Percentiles rank a stretch among this genome's conserved stretches.
Conservation (phyloP, 352 stramenopile genomes). For the Peronospora destructor region DNA sequence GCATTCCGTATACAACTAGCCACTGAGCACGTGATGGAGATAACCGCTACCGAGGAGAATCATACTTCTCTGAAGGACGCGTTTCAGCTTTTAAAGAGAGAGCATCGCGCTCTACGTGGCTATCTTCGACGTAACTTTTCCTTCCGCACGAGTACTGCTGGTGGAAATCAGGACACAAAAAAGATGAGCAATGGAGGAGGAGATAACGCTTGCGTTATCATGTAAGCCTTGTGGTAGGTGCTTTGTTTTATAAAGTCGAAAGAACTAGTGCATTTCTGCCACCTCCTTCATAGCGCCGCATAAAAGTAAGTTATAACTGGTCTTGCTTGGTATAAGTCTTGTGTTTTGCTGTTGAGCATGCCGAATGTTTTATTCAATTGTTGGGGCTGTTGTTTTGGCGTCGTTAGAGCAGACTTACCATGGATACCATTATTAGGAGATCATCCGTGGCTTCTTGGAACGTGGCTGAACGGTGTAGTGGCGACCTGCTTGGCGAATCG, state of each 20-base stretch:
- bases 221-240: slow-evolving; percentile 31
- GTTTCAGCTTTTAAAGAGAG: slow-evolving; percentile 58
- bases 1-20: slow-evolving; percentile 74
- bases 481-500: slow-evolving; percentile 32
- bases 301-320: slow-evolving; percentile 32
- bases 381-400: slow-evolving; percentile 36
- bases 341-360: background rate
- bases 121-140: slow-evolving; percentile 82
- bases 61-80: slow-evolving; percentile 34
- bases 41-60: slow-evolving; percentile 29
- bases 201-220: slow-evolving; percentile 56
- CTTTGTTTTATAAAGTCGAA: slow-evolving; percentile 22
- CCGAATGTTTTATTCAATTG: background rate
- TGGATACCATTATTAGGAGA: slow-evolving; percentile 60
- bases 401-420: slow-evolving; percentile 47
- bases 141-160: slow-evolving; percentile 40
- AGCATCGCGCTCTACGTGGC: slow-evolving; percentile 65
- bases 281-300: slow-evolving; percentile 12
- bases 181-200: slow-evolving; percentile 32
- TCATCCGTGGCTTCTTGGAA: slow-evolving; percentile 73
- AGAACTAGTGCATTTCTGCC: slow-evolving; percentile 8
- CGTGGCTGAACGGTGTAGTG: slow-evolving; percentile 21
- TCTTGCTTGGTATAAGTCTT: slow-evolving; percentile 4
- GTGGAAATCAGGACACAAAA: slow-evolving; percentile 29
- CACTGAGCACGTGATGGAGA: slow-evolving; percentile 71